phyloP scores from a whole-genome alignment of 2,329 filamentous ascomycete genomes.

The Penicillium sclerotiorum region DNA sequence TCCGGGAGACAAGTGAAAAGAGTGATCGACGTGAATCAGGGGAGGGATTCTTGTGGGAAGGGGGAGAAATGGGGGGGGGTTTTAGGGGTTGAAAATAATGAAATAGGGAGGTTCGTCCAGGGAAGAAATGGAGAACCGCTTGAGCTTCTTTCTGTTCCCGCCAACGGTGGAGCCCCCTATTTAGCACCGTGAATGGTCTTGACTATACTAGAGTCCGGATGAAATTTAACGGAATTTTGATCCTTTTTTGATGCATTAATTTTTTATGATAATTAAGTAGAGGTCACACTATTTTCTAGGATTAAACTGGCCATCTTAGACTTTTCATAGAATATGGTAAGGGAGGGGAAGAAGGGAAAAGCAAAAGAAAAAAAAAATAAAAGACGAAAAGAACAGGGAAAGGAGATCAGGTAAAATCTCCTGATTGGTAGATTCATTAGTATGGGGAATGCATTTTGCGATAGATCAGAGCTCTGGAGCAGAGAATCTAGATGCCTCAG shows the following conservation, averaged over 20 bases:
- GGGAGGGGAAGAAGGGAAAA: background rate
- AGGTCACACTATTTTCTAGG: no score
- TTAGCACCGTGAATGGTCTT: background rate
- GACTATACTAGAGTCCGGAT: no score
- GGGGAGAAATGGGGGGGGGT: background rate
- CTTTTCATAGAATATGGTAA: background rate
- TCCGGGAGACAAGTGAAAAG: slow-evolving; percentile 1
- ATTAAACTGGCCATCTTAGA: no score
- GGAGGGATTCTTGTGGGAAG: no score
- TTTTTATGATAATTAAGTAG: no score
- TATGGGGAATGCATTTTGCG: background rate
- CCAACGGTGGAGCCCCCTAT: slow-evolving; percentile 11
- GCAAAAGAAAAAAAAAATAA: background rate
- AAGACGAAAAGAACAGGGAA: slow-evolving; percentile 5
- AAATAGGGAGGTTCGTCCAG: slow-evolving; percentile 9
- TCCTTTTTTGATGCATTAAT: no score
- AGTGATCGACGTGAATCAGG: slow-evolving; percentile 1
- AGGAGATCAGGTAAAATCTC: slow-evolving; percentile 8
- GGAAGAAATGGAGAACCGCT: slow-evolving; percentile 9
- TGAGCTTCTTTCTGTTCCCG: slow-evolving; percentile 15
- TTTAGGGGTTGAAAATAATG: slow-evolving; percentile 3
- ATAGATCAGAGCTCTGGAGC: background rate
- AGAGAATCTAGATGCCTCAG: no score
- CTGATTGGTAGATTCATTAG: background rate
- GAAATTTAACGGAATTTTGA: no score